Evolutionary conservation across 1,284 basidiomycete genomes (phyloP).

Genomic region (Lignosus rhinocerotis): DNA sequence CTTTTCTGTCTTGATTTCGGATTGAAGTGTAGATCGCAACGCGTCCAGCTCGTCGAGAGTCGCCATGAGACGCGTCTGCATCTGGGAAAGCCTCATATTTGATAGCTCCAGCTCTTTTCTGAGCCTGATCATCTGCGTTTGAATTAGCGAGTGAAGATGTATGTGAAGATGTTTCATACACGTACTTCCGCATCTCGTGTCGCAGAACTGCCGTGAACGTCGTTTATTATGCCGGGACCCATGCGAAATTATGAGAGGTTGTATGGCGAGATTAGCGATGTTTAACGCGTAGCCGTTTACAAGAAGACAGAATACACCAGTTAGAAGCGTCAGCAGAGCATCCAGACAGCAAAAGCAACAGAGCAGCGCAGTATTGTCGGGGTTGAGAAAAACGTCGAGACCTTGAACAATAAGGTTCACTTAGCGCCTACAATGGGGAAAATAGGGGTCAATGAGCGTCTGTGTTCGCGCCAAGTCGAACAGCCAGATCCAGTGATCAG

Average conservation of each 20-base stretch:
- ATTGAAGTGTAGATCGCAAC: conserved; percentile 39
- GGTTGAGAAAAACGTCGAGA: background rate
- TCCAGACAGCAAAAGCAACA: conserved; percentile 8
- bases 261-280: conserved; percentile 3
- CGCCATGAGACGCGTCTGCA: conserved; percentile 49
- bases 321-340: conserved; percentile 10
- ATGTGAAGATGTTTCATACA: background rate
- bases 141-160: background rate
- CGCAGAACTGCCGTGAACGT: background rate
- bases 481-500: too few relatives aligned
- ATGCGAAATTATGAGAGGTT: background rate
- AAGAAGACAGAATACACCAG: background rate
- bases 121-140: conserved; percentile 6
- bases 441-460: too few relatives aligned
- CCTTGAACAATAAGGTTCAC: too few relatives aligned
- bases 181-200: conserved; percentile 9
- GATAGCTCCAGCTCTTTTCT: conserved; percentile 13
- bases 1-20: conserved; percentile 43
- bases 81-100: conserved; percentile 35
- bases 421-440: too few relatives aligned
- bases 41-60: conserved; percentile 56
- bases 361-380: background rate
- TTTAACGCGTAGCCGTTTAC: conserved; percentile 3
- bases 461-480: too few relatives aligned
- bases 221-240: conserved; percentile 2